These are phyloP conservation scores for Asterophora lycoperdoides DNA, from an alignment of 768 basidiomycete species.

Conservation along the genomic window DNA sequence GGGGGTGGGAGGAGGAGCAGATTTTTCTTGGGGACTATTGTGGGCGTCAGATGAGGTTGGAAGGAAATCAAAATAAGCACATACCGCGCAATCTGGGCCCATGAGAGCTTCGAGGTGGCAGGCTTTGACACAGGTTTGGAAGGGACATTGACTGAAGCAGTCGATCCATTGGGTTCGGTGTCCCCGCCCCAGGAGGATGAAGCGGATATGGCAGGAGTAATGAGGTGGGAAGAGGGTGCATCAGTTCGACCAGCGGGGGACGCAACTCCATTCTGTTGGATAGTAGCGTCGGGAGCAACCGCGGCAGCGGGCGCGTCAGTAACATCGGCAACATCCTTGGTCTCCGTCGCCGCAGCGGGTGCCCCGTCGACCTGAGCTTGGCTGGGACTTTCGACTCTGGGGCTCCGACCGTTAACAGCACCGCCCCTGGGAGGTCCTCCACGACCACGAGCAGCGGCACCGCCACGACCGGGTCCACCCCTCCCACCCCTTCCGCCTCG, in stretches of 20 bases:
- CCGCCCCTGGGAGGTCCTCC: slow-evolving; percentile 43
- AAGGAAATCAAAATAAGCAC: slow-evolving; percentile 18
- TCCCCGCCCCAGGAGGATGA: slow-evolving; percentile 32
- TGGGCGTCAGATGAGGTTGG: slow-evolving; percentile 8
- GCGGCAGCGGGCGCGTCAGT: slow-evolving; percentile 25
- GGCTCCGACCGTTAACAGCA: slow-evolving; percentile 37
- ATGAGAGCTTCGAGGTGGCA: slow-evolving; percentile 74
- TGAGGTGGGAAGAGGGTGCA: slow-evolving; percentile 25
- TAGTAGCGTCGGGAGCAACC: slow-evolving; percentile 15
- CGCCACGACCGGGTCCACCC: slow-evolving; percentile 59
- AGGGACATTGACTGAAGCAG: slow-evolving; percentile 23
- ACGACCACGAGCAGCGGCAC: slow-evolving; percentile 44
- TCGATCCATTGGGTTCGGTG: slow-evolving; percentile 35
- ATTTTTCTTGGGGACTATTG: slow-evolving; percentile 63
- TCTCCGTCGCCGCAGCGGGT: slow-evolving; percentile 18
- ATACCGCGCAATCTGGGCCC: slow-evolving; percentile 82
- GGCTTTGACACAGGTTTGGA: slow-evolving; percentile 46
- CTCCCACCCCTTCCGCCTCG: slow-evolving; percentile 56
- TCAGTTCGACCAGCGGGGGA: slow-evolving; percentile 29
- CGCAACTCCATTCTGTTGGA: slow-evolving; percentile 27
- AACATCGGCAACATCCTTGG: slow-evolving; percentile 15
- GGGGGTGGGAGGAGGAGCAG: slow-evolving; percentile 36
- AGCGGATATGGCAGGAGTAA: slow-evolving; percentile 27
- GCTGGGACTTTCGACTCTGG: slow-evolving; percentile 32
- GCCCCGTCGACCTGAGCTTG: slow-evolving; percentile 22